Evolutionary conservation across 83 land plant genomes (phyloP).

Genomic region (Diphasiastrum complanatum): DNA sequence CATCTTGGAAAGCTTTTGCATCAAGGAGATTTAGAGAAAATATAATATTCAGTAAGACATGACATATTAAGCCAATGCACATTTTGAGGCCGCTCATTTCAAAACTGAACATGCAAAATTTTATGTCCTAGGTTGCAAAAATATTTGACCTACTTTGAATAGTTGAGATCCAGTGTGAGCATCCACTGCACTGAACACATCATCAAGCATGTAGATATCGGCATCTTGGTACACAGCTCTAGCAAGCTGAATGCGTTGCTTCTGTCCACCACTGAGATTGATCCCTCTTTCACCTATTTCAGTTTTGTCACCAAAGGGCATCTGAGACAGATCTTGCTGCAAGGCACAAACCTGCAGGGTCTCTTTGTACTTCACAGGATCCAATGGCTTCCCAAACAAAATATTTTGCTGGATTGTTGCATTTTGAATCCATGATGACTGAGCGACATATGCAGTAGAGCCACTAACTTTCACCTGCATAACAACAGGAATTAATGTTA

Average conservation of each 20-base stretch:
- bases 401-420: constrained; percentile 68
- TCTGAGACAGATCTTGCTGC: constrained; percentile 47
- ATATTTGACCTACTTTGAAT: constrained; percentile 40
- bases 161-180: constrained; percentile 75
- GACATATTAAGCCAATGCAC: no score
- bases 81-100: not conserved
- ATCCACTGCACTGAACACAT: constrained; percentile 88
- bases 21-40: no score
- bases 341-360: constrained; percentile 51
- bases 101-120: not conserved
- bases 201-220: constrained; percentile 75
- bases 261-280: constrained; percentile 87
- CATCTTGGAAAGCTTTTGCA: no score
- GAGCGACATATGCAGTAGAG: constrained; percentile 69
- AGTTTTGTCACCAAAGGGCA: constrained; percentile 62
- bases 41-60: no score
- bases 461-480: constrained; percentile 54
- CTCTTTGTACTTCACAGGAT: constrained; percentile 41
- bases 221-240: constrained; percentile 77
- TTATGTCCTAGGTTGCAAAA: not conserved
- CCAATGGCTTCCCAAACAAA: constrained; percentile 61
- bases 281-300: constrained; percentile 83
- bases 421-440: constrained; percentile 76
- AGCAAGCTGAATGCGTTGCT: constrained; percentile 80
- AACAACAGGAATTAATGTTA: constrained; percentile 8